Conservation (phyloP, 1,284 basidiomycete species). For the Lentinus polychrous region DNA sequence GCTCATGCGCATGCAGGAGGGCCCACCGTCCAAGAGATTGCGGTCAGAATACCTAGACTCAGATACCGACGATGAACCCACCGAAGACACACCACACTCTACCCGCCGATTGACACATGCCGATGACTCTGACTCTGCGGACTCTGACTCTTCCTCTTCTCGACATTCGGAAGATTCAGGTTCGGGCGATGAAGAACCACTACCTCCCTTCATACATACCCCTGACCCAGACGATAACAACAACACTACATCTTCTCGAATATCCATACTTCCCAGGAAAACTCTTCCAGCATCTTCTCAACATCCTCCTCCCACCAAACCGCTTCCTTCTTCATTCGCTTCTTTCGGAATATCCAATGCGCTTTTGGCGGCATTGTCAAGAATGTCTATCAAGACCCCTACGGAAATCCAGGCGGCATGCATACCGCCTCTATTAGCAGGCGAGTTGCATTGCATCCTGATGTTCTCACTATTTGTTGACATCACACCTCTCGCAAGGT, state of each 20-base stretch:
- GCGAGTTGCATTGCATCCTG: slow-evolving; percentile 37
- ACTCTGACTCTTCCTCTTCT: neutral
- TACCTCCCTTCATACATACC: too few species aligned
- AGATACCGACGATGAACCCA: slow-evolving; percentile 8
- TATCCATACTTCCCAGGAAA: slow-evolving; percentile 17
- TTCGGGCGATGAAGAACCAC: slow-evolving; percentile 1
- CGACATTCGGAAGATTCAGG: slow-evolving; percentile 1
- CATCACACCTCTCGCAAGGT: slow-evolving; percentile 37
- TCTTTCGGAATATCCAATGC: slow-evolving; percentile 71
- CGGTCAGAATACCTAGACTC: slow-evolving; percentile 11
- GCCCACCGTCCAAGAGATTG: slow-evolving; percentile 22
- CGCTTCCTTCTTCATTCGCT: slow-evolving; percentile 42
- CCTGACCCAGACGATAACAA: too few species aligned
- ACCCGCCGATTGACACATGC: neutral
- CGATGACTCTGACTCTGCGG: neutral
- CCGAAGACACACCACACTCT: neutral
- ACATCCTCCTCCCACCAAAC: slow-evolving; percentile 9
- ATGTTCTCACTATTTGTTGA: slow-evolving; percentile 12
- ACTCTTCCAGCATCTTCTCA: slow-evolving; percentile 6
- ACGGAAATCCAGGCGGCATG: slow-evolving; percentile 90
- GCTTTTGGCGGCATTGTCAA: slow-evolving; percentile 64
- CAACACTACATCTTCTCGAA: slow-evolving; percentile 16
- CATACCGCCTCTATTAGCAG: slow-evolving; percentile 80
- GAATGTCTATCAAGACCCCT: slow-evolving; percentile 82
- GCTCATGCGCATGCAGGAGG: slow-evolving; percentile 31